Evolutionary conservation across 31 red algal species (phyloP).

Genomic region (Porphyra umbilicalis): DNA sequence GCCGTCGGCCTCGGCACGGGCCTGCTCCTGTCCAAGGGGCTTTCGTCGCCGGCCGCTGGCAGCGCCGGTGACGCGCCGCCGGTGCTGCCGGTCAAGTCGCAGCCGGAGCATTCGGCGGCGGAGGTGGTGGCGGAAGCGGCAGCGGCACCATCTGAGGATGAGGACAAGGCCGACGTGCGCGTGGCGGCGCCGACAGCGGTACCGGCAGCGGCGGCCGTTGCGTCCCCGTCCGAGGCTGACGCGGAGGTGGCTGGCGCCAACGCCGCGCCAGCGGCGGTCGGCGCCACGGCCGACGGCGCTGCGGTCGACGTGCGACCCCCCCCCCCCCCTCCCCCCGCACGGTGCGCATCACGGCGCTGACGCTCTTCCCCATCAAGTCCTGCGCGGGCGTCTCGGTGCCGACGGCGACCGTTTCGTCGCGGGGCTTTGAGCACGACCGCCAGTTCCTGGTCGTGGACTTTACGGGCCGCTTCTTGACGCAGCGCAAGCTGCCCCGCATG

Average conservation of each 20-base stretch:
- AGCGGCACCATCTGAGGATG: not conserved
- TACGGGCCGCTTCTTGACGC: conserved; percentile 41
- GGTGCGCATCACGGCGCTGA: conserved; percentile 7
- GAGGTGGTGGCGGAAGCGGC: not conserved
- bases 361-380: conserved; percentile 64
- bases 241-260: not conserved
- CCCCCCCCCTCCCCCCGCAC: not conserved
- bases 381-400: conserved; percentile 35
- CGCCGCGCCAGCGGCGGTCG: no score
- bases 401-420: conserved; percentile 14
- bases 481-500: conserved; percentile 39
- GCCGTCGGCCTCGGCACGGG: not conserved
- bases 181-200: no score
- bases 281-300: no score
- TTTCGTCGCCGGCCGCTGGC: no score
- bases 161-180: no score
- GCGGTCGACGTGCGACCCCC: no score
- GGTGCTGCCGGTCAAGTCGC: not conserved
- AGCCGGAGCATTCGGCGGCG: not conserved
- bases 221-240: not conserved
- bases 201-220: not conserved
- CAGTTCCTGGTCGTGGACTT: conserved; percentile 46
- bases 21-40: no score
- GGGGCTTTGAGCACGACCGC: conserved; percentile 52
- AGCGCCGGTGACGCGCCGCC: no score